These are phyloP conservation scores for Microglena sp. DNA, from an alignment of 139 green algal species.

Conservation along the genomic window DNA sequence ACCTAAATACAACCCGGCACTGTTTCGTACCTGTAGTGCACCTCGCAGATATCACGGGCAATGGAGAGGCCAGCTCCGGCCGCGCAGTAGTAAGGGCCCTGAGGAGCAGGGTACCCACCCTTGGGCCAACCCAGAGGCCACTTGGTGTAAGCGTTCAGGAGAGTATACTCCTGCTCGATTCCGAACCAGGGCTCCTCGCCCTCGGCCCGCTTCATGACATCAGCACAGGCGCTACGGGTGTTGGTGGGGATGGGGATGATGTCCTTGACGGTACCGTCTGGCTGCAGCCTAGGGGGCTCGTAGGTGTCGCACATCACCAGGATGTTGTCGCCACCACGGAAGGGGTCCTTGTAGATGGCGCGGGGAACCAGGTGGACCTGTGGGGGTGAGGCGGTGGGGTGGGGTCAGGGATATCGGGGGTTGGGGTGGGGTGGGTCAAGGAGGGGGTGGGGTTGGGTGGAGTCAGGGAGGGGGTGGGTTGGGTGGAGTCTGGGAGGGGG, in stretches of 20 bases:
- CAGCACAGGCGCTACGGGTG: constrained; percentile 61
- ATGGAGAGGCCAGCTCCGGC: constrained; percentile 80
- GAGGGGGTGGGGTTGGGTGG: too few species aligned
- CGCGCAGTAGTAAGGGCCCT: constrained; percentile 97
- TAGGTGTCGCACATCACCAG: constrained; percentile 93
- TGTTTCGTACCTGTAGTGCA: constrained; percentile 78
- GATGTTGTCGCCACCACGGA: constrained; percentile 72
- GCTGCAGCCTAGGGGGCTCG: constrained; percentile 57
- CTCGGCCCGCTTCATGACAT: constrained; percentile 56
- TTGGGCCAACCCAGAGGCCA: constrained; percentile 95
- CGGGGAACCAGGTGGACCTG: constrained; percentile 52
- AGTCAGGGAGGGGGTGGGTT: too few species aligned
- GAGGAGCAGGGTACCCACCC: constrained; percentile 69
- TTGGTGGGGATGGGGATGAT: constrained; percentile 87
- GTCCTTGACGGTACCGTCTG: constrained; percentile 53
- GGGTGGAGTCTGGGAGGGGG: too few species aligned
- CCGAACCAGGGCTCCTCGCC: constrained; percentile 88
- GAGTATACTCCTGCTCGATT: constrained; percentile 97
- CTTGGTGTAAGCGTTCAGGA: constrained; percentile 88
- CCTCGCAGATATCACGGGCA: constrained; percentile 88
- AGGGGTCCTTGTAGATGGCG: constrained; percentile 55
- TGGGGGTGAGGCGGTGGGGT: too few species aligned
- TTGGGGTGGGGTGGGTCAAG: too few species aligned
- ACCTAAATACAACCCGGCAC: not conserved
- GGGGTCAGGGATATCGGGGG: too few species aligned